Conservation (phyloP, 1,139 yeast species). For the Pichia sp. region DNA sequence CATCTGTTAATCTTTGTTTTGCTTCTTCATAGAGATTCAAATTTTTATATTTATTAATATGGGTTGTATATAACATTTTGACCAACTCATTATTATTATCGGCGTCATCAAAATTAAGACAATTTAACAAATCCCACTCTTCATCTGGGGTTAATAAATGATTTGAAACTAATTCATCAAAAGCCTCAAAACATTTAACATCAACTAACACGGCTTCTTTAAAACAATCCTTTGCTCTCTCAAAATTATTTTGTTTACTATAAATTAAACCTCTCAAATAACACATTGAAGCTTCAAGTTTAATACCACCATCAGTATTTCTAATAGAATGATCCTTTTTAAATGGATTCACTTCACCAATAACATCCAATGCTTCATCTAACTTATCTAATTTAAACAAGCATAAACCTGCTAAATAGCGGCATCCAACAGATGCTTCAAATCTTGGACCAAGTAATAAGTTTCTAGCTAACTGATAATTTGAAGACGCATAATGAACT, state of each 20-base stretch:
- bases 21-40: slow-evolving; percentile 59
- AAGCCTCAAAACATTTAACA: slow-evolving; percentile 91
- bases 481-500: slow-evolving; percentile 69
- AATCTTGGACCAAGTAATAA: slow-evolving; percentile 36
- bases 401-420: slow-evolving; percentile 77
- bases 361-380: slow-evolving; percentile 84
- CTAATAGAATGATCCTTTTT: slow-evolving; percentile 29
- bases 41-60: slow-evolving; percentile 69
- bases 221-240: slow-evolving; percentile 80
- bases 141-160: slow-evolving; percentile 78
- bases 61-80: slow-evolving; percentile 65
- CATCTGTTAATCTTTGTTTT: slow-evolving; percentile 58
- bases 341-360: slow-evolving; percentile 83
- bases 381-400: slow-evolving; percentile 66
- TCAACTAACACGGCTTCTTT: slow-evolving; percentile 84
- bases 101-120: slow-evolving; percentile 64
- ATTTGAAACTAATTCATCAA: slow-evolving; percentile 68
- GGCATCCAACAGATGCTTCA: slow-evolving; percentile 54
- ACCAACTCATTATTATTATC: slow-evolving; percentile 81
- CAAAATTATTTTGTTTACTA: slow-evolving; percentile 79
- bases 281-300: slow-evolving; percentile 82
- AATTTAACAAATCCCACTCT: slow-evolving; percentile 73
- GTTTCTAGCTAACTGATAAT: slow-evolving; percentile 73
- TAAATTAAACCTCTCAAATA: slow-evolving; percentile 79
- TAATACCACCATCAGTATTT: slow-evolving; percentile 69